Base-by-base conservation (phyloP, 371 early-diverging fungal genomes). In the Actinomortierella wolfii region DNA sequence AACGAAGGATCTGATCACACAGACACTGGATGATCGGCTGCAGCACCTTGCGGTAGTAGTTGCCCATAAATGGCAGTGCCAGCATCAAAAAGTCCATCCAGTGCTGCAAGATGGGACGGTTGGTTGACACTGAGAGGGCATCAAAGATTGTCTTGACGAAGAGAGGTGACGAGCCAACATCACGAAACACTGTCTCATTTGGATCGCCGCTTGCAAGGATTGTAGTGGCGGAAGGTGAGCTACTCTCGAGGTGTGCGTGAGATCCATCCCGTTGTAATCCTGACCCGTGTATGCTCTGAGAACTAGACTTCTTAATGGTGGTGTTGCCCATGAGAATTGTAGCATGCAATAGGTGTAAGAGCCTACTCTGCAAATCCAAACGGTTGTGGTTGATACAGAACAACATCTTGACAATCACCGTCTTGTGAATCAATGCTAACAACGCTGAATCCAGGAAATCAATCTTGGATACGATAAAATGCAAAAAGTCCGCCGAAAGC, bases 41-140 rank as follows among this genome's bases (percentile, higher is more conserved):
- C 3, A 92, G 57, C 23, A 88, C 76, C 23, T 74, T 69, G 5
- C 83, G 77, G 64, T 91, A 91, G 24, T 82, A 87, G 25, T 79
- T 75, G 34, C 85, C 80, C 24, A 90, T 56, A 48, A 81, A 85
- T 0, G 89, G 88, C 6, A 93, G 68, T 1, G 85, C 80, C 3
- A 82, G 76, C 51, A 87, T 71, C 59, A 90, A 73, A 62, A 92
- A 90, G 59, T 93, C 90, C 76, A 90, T 83, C 91, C 91, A 93
- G 51, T 89, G 82, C 28, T 86, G 87, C n/a, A 92, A 68, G 39
- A 91, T 77, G 1, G 84, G 78, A 17, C 89, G 86, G 54, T 92
- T 91, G 9, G 80, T 76, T 7, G 78, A 53, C 8, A 79, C 57
- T 0, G 83, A 77, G 14, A 93, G 62, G 3, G 90, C 89, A 60